A percentile compares a stretch with the other conserved stretches of the same genome.
phyloP scores from a whole-genome alignment of 2,329 filamentous ascomycete species.

The Venturia asperata region DNA sequence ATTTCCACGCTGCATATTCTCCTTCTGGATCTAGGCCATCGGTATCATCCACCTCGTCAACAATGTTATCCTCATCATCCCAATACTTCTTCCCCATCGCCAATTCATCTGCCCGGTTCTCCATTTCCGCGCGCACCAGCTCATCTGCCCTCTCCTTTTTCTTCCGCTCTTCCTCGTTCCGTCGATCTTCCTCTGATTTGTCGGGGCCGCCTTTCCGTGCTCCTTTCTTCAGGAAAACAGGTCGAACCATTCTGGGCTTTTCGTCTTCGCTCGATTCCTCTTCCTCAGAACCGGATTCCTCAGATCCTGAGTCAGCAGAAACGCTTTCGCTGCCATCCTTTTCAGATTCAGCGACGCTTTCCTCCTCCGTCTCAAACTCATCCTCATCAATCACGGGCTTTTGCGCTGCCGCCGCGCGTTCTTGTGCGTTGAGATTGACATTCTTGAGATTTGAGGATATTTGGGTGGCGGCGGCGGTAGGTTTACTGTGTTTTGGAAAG shows the following conservation, averaged over 20 bases:
- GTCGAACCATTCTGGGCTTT: constrained; percentile 50
- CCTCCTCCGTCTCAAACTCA: constrained; percentile 53
- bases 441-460: constrained; percentile 38
- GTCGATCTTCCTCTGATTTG: constrained; percentile 35
- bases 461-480: constrained; percentile 31
- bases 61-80: constrained; percentile 64
- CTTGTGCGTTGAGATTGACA: constrained; percentile 32
- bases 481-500: constrained; percentile 35
- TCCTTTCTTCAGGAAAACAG: constrained; percentile 60
- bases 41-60: constrained; percentile 75
- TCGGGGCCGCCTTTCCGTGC: constrained; percentile 38
- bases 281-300: constrained; percentile 35
- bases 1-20: constrained; percentile 86
- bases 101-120: constrained; percentile 68
- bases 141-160: constrained; percentile 67
- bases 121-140: constrained; percentile 81
- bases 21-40: constrained; percentile 81
- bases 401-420: constrained; percentile 28
- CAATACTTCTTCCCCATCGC: constrained; percentile 75
- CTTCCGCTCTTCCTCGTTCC: constrained; percentile 47
- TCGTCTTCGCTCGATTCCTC: constrained; percentile 46
- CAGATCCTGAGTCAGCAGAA: constrained; percentile 27
- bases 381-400: constrained; percentile 42
- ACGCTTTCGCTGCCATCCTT: neutral
- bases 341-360: constrained; percentile 29